Evolutionary conservation across 2,329 filamentous ascomycete genomes (phyloP), one percentile per base, ranked within the genome.

Genomic region (Phialophora verrucosa): DNA sequence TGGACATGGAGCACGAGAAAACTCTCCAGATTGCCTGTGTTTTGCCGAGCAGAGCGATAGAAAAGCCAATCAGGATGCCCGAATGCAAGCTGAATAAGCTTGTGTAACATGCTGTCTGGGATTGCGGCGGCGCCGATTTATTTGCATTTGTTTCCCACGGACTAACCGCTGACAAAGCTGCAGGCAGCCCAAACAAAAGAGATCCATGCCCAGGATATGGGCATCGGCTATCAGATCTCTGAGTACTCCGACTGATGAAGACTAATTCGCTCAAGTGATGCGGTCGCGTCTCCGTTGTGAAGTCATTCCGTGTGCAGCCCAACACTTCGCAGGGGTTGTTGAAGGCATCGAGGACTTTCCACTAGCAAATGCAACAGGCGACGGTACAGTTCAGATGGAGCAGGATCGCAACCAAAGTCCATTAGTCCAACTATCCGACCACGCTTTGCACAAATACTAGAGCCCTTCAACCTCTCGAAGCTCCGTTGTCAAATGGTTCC

Each of bases 401-500:
- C n/a, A n/a, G 4, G n/a, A 4, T 56, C 29, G 4, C 31, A 25
- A 50, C 7, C n/a, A 29, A 23, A 8, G 3, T 20, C 35, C 25
- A 35, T 50, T n/a, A 14, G 10, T 20, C 14, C n/a, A 23, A 17
- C 14, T n/a, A 44, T n/a, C 38, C 17, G 4, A 35, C 31, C 7
- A 25, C 4, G 0, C 25, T 11, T 4, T 11, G 44, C 5, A 17
- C 44, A 53, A 25, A 35, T 38, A 35, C 23, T 44, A 61, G 29
- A 23, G 25, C 49, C 49, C 49, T 29, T 51, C 49, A 27, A 51
- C 20, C 29, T 35, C 29, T 32, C 47, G 29, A 38, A 25, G 47
- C 44, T 35, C 38, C 25, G 38, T 42, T 17, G 68, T 63, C 57
- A 89, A 78, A 54, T 79, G 80, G 72, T 89, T 89, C 73, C 83